Conservation (phyloP, 2,329 filamentous ascomycete genomes). For the Colletotrichum sp. region DNA sequence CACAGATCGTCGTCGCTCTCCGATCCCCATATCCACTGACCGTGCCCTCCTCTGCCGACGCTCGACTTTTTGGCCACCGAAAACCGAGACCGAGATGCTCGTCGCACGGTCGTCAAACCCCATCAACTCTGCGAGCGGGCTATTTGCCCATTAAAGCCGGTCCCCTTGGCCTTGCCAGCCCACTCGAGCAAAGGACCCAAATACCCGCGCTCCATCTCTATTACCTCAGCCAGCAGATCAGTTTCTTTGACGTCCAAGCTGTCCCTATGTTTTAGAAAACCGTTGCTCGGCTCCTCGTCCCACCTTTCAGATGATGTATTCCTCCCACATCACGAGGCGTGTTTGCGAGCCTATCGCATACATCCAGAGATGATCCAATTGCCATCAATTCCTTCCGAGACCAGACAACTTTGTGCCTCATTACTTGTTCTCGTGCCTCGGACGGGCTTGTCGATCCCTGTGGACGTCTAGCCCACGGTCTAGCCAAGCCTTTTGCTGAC, state of each 20-base stretch:
- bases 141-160: neutral
- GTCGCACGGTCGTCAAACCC: neutral
- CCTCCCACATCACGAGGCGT: neutral
- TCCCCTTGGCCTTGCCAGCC: neutral
- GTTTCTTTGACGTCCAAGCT: neutral
- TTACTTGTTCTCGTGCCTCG: neutral
- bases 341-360: neutral
- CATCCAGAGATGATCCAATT: neutral
- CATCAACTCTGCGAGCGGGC: neutral
- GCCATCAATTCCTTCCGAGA: neutral
- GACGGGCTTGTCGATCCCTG: neutral
- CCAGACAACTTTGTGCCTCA: neutral
- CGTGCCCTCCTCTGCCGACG: neutral
- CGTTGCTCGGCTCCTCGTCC: constrained; percentile 3
- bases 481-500: neutral
- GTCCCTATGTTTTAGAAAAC: constrained; percentile 3
- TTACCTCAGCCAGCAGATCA: neutral
- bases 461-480: neutral
- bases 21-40: neutral
- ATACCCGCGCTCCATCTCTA: neutral
- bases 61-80: neutral
- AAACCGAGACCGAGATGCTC: neutral
- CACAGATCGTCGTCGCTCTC: neutral
- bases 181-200: neutral
- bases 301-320: neutral